Conservation (phyloP, 2,329 filamentous ascomycete genomes). For the Alternaria novae-zelandiae region DNA sequence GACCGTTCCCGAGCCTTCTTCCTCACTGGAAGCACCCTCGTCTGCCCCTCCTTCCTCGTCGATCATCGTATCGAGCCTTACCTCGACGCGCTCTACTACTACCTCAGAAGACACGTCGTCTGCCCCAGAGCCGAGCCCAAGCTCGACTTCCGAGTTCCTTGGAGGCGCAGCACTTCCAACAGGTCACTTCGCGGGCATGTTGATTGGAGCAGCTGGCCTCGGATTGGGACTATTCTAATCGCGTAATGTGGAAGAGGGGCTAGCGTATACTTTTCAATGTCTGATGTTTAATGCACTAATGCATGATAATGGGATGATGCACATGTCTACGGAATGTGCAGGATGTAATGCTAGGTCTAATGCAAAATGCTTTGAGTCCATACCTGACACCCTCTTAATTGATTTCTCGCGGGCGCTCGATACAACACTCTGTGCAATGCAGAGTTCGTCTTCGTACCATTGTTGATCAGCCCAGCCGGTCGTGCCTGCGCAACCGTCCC, state of each 20-base stretch:
- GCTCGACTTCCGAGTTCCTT: slow-evolving; percentile 15
- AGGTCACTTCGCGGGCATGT: slow-evolving; percentile 23
- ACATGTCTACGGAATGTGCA: slow-evolving; percentile 1
- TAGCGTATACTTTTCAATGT: slow-evolving; percentile 1
- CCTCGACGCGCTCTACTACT: slow-evolving; percentile 14
- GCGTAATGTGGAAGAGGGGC: background rate
- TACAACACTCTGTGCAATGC: background rate
- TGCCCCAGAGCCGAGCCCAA: slow-evolving; percentile 8
- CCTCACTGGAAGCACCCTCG: background rate
- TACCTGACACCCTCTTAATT: background rate
- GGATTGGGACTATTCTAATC: slow-evolving; percentile 31
- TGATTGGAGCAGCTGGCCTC: slow-evolving; percentile 34
- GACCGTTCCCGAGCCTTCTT: background rate
- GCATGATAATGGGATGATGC: background rate
- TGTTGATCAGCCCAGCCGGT: background rate
- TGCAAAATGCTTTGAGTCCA: background rate
- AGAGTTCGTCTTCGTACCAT: background rate
- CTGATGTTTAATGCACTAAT: slow-evolving; percentile 5
- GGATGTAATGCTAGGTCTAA: slow-evolving; percentile 4
- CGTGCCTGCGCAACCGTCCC: background rate
- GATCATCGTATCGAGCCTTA: slow-evolving; percentile 11
- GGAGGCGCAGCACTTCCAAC: slow-evolving; percentile 24
- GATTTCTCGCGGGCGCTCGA: background rate
- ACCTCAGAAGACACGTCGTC: slow-evolving; percentile 5
- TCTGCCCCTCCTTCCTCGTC: background rate